Base-by-base conservation (phyloP, 2,329 filamentous ascomycete genomes). In the Fusarium armeniacum region DNA sequence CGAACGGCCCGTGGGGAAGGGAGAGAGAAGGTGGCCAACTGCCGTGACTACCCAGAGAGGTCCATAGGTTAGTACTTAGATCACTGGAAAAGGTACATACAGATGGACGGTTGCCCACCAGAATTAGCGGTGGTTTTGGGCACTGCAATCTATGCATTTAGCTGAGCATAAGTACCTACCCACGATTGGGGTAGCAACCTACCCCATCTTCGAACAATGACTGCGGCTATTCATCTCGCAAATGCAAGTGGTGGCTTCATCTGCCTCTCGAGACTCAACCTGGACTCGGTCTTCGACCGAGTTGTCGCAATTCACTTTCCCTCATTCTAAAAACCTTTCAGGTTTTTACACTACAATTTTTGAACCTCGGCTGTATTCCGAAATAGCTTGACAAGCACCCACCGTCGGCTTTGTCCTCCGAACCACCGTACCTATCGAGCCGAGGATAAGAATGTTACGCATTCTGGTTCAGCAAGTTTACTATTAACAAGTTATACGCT, bases 271-370 rank as follows among this genome's bases (percentile, higher is more conserved):
- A 40, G 26, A 40, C n/a, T 20, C 20, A 20, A 20, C 20, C 28
- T 18, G 20, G 20, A 52, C 50, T 71, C 69, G 69, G 69, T 52
- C 22, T 15, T 50, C 46, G 69, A 54, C 69, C 69, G 69, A 71
- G 65, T 44, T 12, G 30, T 24, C 22, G 32, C 36, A 24, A 44
- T 49, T 43, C 32, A 16, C 46, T 50, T 45, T 54, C 20, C 18
- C 28, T 38, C 13, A 16, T 52, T 49, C 45, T 38, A 22, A 44
- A 40, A 52, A 12, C 9, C 24, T 52, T 16, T 11, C 49, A 52
- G 20, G 26, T 30, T 16, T 15, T n/a, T 20, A 51, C n/a, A n/a
- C 11, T 28, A 41, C 35, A 28, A 13, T 12, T n/a, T 40, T 38
- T 61, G 45, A 26, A 58, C 67, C 67, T 70, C 67, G 67, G 67